Conservation (phyloP, 305 asterid species). For the Rubia peregrina region DNA sequence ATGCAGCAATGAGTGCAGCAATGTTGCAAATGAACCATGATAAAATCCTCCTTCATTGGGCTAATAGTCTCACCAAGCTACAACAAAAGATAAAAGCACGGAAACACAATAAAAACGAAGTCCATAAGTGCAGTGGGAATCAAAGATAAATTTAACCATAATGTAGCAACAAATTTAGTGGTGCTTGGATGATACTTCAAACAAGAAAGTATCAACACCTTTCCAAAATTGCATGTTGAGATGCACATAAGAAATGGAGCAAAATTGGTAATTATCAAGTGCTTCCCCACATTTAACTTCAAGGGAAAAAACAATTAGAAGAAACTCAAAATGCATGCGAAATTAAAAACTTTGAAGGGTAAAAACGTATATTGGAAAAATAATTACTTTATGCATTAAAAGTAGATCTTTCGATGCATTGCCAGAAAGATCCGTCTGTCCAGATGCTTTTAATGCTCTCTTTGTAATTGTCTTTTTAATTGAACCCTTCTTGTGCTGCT, state of each 20-base stretch:
- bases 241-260: neutral
- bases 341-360: neutral
- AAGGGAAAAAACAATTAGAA: neutral
- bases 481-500: conserved; percentile 67
- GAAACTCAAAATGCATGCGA: neutral
- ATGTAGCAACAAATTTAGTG: neutral
- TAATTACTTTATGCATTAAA: conserved; percentile 81
- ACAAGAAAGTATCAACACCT: neutral
- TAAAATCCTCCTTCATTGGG: conserved; percentile 97
- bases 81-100: conserved; percentile 23
- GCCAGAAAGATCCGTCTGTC: conserved; percentile 88
- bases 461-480: conserved; percentile 71
- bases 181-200: neutral
- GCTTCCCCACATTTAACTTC: neutral
- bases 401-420: conserved; percentile 84
- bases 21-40: conserved; percentile 96
- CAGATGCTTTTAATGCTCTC: conserved; percentile 83
- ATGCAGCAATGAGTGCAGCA: conserved; percentile 89
- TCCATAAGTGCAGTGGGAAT: neutral
- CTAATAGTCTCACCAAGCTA: conserved; percentile 97
- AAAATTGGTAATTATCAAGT: neutral
- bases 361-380: conserved; percentile 11
- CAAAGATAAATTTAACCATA: neutral
- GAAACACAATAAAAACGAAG: conserved; percentile 13
- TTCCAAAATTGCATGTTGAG: neutral